Evolutionary conservation across 345 rosid species (phyloP), one percentile per base, ranked within the genome.

Genomic region (Raphanus sativus): DNA sequence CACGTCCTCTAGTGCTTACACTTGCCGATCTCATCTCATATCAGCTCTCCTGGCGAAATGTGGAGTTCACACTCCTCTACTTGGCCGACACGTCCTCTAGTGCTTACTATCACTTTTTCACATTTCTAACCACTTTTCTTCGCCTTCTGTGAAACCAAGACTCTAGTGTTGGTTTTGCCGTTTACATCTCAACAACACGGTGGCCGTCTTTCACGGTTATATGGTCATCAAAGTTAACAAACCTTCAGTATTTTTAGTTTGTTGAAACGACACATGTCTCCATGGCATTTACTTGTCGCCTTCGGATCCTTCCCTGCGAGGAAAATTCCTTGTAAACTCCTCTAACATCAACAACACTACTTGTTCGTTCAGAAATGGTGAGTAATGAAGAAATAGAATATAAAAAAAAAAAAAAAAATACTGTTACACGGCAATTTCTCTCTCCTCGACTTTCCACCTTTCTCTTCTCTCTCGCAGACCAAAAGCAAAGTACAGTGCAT

Each of bases 131-230:
- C 66, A 42, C 28, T 12, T 48, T 48, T 48, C 59, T 50, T 59
- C 24, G 28, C 58, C 12, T 65, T 21, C 34, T 6, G 9, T 24
- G 91, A 86, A 77, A 89, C 81, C 6, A 85, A 85, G 24, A 88
- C 82, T 77, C 89, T 88, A 73, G 91, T 89, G 71, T 81, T 90
- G 40, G 66, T 83, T 42, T 88, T 82, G 5, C 84, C 89, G 28
- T 77, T 72, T 55, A 83, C 34, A 9, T 90, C 7, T 86, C 86
- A 2, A 90, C 80, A 71, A 78, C 63, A 8, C 73, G 73, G 81
- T 38, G 69, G 6, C 63, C 68, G 15, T 72, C 52, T 48, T 60
- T 78, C 25, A 72, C 34, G 45, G 65, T 36, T 36, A 8, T 16
- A 30, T 4, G 10, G 21, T 61, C 28, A 64, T 54, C 65, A 16